Percentiles rank a stretch among this genome's conserved stretches.
These are phyloP conservation scores for Aspergillus sp. DNA, from an alignment of 2,329 filamentous ascomycete species.

Conservation along the genomic window DNA sequence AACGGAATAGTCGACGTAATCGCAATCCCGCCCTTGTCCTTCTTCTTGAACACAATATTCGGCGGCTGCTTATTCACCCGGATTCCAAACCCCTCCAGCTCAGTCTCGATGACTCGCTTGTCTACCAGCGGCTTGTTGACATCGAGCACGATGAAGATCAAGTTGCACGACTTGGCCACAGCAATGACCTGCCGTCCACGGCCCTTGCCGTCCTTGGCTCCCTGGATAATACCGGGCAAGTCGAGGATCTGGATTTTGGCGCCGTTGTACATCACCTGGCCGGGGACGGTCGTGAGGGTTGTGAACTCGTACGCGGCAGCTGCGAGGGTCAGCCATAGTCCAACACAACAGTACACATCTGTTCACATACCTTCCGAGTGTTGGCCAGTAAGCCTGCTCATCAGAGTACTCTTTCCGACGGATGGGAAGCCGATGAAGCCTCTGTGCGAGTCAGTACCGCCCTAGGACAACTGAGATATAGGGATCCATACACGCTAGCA, in stretches of 20 bases:
- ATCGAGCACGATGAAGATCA: conserved; percentile 97
- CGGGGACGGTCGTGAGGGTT: conserved; percentile 91
- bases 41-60: conserved; percentile 99
- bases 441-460: conserved; percentile 16
- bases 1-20: conserved; percentile 92
- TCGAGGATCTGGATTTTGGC: conserved; percentile 98
- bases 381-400: conserved; percentile 89
- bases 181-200: conserved; percentile 97
- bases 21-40: conserved; percentile 94
- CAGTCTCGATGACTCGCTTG: conserved; percentile 88
- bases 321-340: conserved; percentile 11
- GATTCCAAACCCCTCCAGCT: conserved; percentile 95
- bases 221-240: conserved; percentile 96
- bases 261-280: conserved; percentile 92
- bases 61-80: conserved; percentile 94
- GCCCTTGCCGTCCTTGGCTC: conserved; percentile 95
- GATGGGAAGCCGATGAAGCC: conserved; percentile 98
- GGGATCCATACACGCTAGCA: conserved; percentile 64
- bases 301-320: conserved; percentile 98
- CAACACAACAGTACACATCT: background rate
- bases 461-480: background rate
- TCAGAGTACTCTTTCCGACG: conserved; percentile 95
- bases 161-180: conserved; percentile 94
- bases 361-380: conserved; percentile 67
- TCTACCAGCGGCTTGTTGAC: conserved; percentile 98